Conservation (phyloP, 495 filamentous ascomycete species). For the Sordaria brevicollis region DNA sequence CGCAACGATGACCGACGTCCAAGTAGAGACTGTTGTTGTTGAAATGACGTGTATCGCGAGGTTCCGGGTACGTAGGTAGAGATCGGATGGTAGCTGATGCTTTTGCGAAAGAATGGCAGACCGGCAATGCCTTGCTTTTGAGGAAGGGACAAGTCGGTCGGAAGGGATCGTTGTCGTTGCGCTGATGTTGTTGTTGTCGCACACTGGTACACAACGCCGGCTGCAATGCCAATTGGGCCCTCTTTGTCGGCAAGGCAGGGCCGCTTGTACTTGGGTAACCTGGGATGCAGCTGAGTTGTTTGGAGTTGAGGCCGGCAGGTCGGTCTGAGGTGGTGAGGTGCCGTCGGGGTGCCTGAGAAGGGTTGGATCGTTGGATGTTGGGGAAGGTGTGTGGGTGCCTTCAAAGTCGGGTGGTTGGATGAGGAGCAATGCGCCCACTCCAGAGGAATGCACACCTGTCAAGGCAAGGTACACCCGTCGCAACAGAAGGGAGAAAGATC, state of each 20-base stretch:
- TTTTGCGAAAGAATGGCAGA: not conserved
- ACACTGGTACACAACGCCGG: not conserved
- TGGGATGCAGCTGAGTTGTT: not conserved
- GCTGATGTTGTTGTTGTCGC: not conserved
- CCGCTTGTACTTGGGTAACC: not conserved
- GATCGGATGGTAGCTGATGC: not conserved
- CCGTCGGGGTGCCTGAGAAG: not conserved
- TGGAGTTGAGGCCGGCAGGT: not conserved
- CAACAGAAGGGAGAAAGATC: not conserved
- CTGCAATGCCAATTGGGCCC: not conserved
- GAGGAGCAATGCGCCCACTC: not conserved
- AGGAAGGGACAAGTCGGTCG: not conserved
- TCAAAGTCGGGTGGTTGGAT: not conserved
- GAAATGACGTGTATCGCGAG: not conserved
- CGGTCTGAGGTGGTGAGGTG: not conserved
- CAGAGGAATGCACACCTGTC: not conserved
- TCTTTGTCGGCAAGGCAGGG: not conserved
- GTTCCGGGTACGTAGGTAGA: not conserved
- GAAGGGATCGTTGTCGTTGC: not conserved
- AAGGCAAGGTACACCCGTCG: not conserved
- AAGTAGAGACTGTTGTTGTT: conserved; percentile 5
- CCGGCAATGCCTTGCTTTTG: not conserved
- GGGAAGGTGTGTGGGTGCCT: not conserved
- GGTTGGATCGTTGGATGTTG: not conserved
- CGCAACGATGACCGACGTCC: conserved; percentile 5